A percentile compares a stretch with the other conserved stretches of the same genome.
phyloP scores from a whole-genome alignment of 2,329 filamentous ascomycete genomes.

The Magnaporthales sp. region DNA sequence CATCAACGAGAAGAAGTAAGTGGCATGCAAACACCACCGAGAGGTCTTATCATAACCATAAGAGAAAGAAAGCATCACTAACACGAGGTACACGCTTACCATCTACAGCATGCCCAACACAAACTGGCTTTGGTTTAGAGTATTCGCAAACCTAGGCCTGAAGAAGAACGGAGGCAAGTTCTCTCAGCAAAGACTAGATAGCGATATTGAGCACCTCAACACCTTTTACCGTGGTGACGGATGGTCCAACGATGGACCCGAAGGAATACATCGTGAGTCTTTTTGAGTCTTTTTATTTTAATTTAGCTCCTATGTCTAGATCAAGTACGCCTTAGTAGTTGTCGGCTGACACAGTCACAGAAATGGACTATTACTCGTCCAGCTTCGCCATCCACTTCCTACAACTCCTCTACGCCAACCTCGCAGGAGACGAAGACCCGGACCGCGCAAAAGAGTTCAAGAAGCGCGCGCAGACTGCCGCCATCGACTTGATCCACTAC shows the following conservation, averaged over 20 bases:
- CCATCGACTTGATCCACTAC: constrained; percentile 66
- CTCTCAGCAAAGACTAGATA: constrained; percentile 60
- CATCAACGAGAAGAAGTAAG: constrained; percentile 67
- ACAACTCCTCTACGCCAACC: constrained; percentile 66
- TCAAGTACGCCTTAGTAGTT: too few species aligned
- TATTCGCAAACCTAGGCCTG: constrained; percentile 73
- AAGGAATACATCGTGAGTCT: constrained; percentile 57
- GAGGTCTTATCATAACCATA: not conserved
- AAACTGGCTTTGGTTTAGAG: constrained; percentile 72
- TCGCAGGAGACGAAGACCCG: constrained; percentile 59
- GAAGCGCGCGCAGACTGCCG: constrained; percentile 55
- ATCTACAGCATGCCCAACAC: constrained; percentile 53
- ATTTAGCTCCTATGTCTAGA: too few species aligned
- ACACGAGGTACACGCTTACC: not conserved
- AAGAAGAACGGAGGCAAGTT: constrained; percentile 67
- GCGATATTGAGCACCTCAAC: constrained; percentile 69
- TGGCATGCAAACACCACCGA: not conserved
- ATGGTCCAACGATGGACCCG: constrained; percentile 76
- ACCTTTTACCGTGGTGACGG: constrained; percentile 76
- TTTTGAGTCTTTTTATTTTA: too few species aligned
- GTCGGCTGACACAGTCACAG: constrained; percentile 21
- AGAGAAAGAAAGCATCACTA: not conserved
- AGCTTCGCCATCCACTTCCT: constrained; percentile 77
- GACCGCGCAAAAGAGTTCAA: constrained; percentile 61
- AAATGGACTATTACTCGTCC: constrained; percentile 81